Conservation (phyloP, 495 filamentous ascomycete species). For the Talaromyces stipitatus region DNA sequence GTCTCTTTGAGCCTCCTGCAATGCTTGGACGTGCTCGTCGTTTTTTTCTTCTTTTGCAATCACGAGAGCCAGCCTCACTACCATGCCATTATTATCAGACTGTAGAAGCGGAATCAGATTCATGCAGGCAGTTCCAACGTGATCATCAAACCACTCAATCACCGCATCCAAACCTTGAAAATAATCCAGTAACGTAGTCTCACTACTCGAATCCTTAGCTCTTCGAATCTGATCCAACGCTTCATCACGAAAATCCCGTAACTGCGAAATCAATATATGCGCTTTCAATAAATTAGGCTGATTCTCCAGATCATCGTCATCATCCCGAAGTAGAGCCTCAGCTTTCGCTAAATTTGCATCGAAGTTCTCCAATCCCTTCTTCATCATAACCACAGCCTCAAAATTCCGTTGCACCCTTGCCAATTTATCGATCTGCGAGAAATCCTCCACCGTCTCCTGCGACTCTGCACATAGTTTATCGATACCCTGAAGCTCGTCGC, state of each 20-base stretch:
- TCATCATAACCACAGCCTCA: slow-evolving; percentile 84
- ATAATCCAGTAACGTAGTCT: slow-evolving; percentile 76
- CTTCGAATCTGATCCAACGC: slow-evolving; percentile 89
- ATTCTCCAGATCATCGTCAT: slow-evolving; percentile 77
- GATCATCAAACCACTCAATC: slow-evolving; percentile 91
- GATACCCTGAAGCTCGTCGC: slow-evolving; percentile 97
- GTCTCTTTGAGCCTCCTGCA: slow-evolving; percentile 90
- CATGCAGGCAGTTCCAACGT: slow-evolving; percentile 78
- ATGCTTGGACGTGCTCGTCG: slow-evolving; percentile 78
- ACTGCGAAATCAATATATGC: slow-evolving; percentile 83
- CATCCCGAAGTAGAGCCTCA: slow-evolving; percentile 65
- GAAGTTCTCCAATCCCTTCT: slow-evolving; percentile 78
- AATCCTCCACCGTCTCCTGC: slow-evolving; percentile 93
- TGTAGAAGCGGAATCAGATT: slow-evolving; percentile 83
- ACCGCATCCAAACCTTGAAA: slow-evolving; percentile 83
- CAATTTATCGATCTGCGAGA: slow-evolving; percentile 90
- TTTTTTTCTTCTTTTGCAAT: slow-evolving; percentile 95
- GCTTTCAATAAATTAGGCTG: slow-evolving; percentile 86
- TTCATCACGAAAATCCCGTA: slow-evolving; percentile 90
- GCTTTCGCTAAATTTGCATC: slow-evolving; percentile 65
- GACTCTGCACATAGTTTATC: slow-evolving; percentile 95
- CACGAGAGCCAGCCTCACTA: slow-evolving; percentile 84
- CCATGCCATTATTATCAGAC: slow-evolving; percentile 74
- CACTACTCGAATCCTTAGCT: slow-evolving; percentile 61
- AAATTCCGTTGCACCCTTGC: slow-evolving; percentile 94